These are phyloP conservation scores for Pythium dissimile DNA, from an alignment of 352 stramenopile species.

Conservation along the genomic window DNA sequence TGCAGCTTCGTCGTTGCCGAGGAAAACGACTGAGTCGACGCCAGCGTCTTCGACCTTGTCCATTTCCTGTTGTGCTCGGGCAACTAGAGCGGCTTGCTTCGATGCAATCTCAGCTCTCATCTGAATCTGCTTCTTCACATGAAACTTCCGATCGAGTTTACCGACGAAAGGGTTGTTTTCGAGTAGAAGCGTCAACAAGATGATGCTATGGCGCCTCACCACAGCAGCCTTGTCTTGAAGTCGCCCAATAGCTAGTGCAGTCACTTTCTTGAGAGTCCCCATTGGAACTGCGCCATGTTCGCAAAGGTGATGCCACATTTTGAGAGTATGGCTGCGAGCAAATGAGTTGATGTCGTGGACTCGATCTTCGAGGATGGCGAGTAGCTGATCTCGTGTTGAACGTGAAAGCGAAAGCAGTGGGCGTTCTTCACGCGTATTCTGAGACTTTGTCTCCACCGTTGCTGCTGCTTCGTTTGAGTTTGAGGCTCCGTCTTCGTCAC, in stretches of 20 bases:
- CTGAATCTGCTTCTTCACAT: conserved; percentile 77
- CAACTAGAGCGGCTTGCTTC: conserved; percentile 76
- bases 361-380: conserved; percentile 88
- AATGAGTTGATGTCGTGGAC: conserved; percentile 93
- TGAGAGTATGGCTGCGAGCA: conserved; percentile 88
- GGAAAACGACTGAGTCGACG: conserved; percentile 1
- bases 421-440: background rate
- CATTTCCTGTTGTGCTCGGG: conserved; percentile 72
- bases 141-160: conserved; percentile 82
- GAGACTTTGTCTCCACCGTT: background rate
- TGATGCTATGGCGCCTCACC: conserved; percentile 84
- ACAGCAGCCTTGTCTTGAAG: conserved; percentile 93
- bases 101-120: conserved; percentile 57
- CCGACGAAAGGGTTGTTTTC: conserved; percentile 95
- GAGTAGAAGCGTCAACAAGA: conserved; percentile 88
- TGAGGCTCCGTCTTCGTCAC: conserved; percentile 10
- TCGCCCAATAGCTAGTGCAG: conserved; percentile 80
- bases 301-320: conserved; percentile 86
- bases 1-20: conserved; percentile 41
- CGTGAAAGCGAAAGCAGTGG: conserved; percentile 45
- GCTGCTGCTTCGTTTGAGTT: background rate
- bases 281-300: conserved; percentile 86
- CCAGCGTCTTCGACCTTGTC: conserved; percentile 46
- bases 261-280: conserved; percentile 74
- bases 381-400: conserved; percentile 66